A percentile compares a stretch with the other conserved stretches of the same genome.
phyloP scores from a whole-genome alignment of 1,284 basidiomycete species.

The Puccinia polysora region DNA sequence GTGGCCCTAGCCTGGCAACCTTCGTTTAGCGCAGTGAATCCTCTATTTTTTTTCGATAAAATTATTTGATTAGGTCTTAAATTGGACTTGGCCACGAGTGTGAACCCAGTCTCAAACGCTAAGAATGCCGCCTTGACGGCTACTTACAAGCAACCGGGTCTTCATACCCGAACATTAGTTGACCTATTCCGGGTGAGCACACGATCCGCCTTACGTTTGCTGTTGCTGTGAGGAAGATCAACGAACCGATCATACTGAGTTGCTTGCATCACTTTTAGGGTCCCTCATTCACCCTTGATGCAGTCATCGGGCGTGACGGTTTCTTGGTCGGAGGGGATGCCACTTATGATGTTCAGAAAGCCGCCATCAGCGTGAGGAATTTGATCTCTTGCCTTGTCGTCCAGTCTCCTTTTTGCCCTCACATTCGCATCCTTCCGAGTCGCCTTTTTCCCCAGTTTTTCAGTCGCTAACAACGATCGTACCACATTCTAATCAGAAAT shows the following conservation, averaged over 20 bases:
- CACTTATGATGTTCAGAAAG: conserved; percentile 91
- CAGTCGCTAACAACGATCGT: neutral
- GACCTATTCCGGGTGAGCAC: conserved; percentile 84
- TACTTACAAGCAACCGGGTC: conserved; percentile 91
- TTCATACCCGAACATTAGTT: conserved; percentile 85
- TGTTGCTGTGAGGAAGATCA: neutral
- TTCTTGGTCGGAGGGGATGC: conserved; percentile 96
- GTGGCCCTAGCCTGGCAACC: neutral
- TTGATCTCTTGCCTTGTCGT: no score
- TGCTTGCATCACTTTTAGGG: conserved; percentile 16
- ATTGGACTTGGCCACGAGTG: conserved; percentile 78
- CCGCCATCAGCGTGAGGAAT: conserved; percentile 64
- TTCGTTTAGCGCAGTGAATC: neutral
- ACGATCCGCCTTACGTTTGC: conserved; percentile 43
- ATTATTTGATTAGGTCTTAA: conserved; percentile 65
- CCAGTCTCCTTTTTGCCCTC: neutral
- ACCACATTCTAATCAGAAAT: no score
- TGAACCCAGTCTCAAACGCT: conserved; percentile 72
- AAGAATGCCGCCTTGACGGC: conserved; percentile 76
- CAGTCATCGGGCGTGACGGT: conserved; percentile 84
- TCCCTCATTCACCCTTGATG: conserved; percentile 43
- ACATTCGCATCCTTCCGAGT: no score
- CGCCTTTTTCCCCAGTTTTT: no score
- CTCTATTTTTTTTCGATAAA: neutral
- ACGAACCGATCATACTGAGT: no score